Conservation (phyloP, 1,284 basidiomycete genomes). For the Sanghuangporus baumii region DNA sequence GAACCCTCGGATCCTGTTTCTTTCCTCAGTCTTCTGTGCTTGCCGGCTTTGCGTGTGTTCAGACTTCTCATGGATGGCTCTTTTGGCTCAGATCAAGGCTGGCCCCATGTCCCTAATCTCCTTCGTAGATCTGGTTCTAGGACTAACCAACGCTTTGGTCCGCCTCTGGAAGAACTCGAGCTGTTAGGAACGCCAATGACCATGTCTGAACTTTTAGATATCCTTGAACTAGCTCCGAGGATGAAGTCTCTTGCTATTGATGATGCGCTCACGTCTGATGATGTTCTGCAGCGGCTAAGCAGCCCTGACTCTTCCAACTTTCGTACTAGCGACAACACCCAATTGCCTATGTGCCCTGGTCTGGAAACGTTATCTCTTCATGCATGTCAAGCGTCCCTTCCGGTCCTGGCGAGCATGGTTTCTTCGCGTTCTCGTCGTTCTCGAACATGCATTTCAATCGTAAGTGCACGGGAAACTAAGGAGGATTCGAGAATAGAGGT, state of each 20-base stretch:
- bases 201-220: background rate
- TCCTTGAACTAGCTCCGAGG: background rate
- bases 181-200: slow-evolving; percentile 8
- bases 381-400: background rate
- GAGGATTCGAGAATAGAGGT: background rate
- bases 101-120: background rate
- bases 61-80: background rate
- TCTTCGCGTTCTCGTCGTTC: background rate
- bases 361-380: background rate
- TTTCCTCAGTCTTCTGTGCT: background rate
- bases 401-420: background rate
- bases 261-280: slow-evolving; percentile 1
- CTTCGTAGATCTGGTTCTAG: background rate
- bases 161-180: slow-evolving; percentile 4
- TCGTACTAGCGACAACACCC: background rate
- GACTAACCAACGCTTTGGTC: background rate
- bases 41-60: slow-evolving; percentile 1
- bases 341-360: background rate
- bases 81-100: background rate
- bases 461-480: background rate
- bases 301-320: background rate
- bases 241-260: background rate
- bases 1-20: background rate
- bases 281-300: slow-evolving; percentile 1
- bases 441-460: too few relatives aligned